Conservation (phyloP, 495 filamentous ascomycete species). For the Friedmanniomyces simplex region DNA sequence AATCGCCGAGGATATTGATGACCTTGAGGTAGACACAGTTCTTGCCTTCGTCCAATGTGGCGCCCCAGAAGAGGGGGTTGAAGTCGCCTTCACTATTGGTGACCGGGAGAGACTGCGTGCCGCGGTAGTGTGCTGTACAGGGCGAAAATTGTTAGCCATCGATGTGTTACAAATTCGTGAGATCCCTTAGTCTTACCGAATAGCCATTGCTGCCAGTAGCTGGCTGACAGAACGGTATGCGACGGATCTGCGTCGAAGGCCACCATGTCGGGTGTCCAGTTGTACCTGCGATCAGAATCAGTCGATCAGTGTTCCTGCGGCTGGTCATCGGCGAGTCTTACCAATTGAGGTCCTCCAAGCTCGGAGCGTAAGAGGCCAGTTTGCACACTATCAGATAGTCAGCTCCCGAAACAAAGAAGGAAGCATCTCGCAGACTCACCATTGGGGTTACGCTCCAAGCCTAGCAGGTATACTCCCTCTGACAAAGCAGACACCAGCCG, state of each 20-base stretch:
- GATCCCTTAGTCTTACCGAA: slow-evolving; percentile 23
- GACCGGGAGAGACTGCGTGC: slow-evolving; percentile 38
- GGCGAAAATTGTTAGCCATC: no score
- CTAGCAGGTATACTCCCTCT: slow-evolving; percentile 27
- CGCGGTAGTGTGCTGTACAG: slow-evolving; percentile 20
- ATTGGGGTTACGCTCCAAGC: slow-evolving; percentile 28
- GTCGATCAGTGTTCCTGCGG: background rate
- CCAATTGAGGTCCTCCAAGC: slow-evolving; percentile 38
- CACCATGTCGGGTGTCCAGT: slow-evolving; percentile 27
- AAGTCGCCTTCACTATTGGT: slow-evolving; percentile 27
- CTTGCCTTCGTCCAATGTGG: slow-evolving; percentile 24
- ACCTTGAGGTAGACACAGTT: slow-evolving; percentile 28
- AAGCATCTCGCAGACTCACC: slow-evolving; percentile 5
- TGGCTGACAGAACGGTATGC: slow-evolving; percentile 35
- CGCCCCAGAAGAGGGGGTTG: slow-evolving; percentile 39
- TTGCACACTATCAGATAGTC: slow-evolving; percentile 18
- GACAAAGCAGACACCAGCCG: slow-evolving; percentile 23
- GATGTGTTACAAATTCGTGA: no score
- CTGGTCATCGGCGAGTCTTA: slow-evolving; percentile 26
- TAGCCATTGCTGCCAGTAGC: slow-evolving; percentile 34
- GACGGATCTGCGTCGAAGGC: slow-evolving; percentile 36
- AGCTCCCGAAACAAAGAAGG: background rate
- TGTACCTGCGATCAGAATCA: slow-evolving; percentile 3
- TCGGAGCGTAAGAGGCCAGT: slow-evolving; percentile 29
- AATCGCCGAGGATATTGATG: slow-evolving; percentile 29